These are phyloP conservation scores for Tetradesmus lagerheimii DNA, from an alignment of 139 green algal genomes.

Conservation along the genomic window DNA sequence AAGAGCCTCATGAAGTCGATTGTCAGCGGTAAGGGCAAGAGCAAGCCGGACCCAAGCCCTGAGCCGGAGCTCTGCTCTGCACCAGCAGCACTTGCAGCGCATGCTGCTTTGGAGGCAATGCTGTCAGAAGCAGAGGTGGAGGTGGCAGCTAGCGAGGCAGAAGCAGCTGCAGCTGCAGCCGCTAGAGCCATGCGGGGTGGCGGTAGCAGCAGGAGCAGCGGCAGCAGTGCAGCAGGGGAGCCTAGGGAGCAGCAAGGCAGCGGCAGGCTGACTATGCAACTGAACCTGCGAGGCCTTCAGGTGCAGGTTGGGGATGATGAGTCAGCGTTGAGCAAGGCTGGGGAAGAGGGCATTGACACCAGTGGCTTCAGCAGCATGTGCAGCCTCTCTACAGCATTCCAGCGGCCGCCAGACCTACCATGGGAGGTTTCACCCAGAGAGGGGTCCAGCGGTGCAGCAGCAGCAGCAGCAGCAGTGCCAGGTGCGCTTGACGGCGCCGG, in stretches of 20 bases:
- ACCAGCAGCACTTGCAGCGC: conserved; percentile 14
- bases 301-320: not conserved
- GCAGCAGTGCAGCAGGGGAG: not conserved
- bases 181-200: not conserved
- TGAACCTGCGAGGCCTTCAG: not conserved
- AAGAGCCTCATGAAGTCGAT: conserved; percentile 15
- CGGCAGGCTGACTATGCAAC: not conserved
- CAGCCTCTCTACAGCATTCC: not conserved
- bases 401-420: not conserved
- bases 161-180: conserved; percentile 5
- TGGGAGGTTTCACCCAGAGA: not conserved
- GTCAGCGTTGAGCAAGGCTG: not conserved
- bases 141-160: not conserved
- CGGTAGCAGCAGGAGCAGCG: not conserved
- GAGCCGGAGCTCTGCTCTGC: conserved; percentile 14
- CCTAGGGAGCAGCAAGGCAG: not conserved
- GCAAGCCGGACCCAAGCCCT: conserved; percentile 16
- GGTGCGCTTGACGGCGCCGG: not conserved
- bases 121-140: conserved; percentile 12
- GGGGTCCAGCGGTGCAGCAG: not conserved
- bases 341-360: not conserved
- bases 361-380: conserved; percentile 5
- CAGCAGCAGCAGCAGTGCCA: conserved; percentile 16
- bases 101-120: not conserved
- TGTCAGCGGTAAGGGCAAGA: not conserved